phyloP scores from a whole-genome alignment of 2,329 filamentous ascomycete genomes.

The Achaetomium macrosporum region DNA sequence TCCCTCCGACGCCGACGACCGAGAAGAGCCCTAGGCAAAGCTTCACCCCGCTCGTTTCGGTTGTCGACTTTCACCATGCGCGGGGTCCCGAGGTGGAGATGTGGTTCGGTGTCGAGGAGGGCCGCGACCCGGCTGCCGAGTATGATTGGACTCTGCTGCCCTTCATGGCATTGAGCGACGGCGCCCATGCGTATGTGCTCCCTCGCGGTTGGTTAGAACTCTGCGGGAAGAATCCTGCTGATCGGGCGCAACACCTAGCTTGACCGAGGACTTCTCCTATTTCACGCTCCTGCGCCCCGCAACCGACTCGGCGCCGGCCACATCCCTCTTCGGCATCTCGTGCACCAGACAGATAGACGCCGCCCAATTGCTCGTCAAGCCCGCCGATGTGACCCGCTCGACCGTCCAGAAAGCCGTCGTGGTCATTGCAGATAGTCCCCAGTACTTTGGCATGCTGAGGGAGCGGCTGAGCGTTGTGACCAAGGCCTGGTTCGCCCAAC shows the following conservation, averaged over 20 bases:
- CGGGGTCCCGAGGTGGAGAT: constrained; percentile 86
- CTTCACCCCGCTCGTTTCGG: constrained; percentile 66
- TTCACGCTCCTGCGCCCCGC: constrained; percentile 77
- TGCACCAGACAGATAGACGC: constrained; percentile 90
- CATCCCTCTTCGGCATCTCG: constrained; percentile 90
- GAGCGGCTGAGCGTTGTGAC: constrained; percentile 88
- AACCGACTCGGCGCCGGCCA: constrained; percentile 50
- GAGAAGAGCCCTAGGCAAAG: constrained; percentile 15
- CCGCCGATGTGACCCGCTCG: constrained; percentile 87
- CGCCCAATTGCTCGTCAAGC: constrained; percentile 67
- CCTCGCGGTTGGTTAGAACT: neutral
- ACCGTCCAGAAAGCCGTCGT: constrained; percentile 98
- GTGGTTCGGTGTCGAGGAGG: constrained; percentile 76
- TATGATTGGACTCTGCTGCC: constrained; percentile 86
- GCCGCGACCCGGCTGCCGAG: constrained; percentile 68
- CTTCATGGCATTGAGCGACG: constrained; percentile 95
- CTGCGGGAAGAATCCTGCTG: neutral
- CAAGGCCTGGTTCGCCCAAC: constrained; percentile 92
- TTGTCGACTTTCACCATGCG: constrained; percentile 81
- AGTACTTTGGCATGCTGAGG: constrained; percentile 82
- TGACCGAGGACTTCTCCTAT: constrained; percentile 95
- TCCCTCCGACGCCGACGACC: constrained; percentile 12
- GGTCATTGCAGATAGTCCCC: constrained; percentile 85
- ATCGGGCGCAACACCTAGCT: constrained; percentile 40
- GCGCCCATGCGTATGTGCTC: constrained; percentile 77